Evolutionary conservation across 2,329 filamentous ascomycete species (phyloP).

Genomic region (Clonostachys sp.): DNA sequence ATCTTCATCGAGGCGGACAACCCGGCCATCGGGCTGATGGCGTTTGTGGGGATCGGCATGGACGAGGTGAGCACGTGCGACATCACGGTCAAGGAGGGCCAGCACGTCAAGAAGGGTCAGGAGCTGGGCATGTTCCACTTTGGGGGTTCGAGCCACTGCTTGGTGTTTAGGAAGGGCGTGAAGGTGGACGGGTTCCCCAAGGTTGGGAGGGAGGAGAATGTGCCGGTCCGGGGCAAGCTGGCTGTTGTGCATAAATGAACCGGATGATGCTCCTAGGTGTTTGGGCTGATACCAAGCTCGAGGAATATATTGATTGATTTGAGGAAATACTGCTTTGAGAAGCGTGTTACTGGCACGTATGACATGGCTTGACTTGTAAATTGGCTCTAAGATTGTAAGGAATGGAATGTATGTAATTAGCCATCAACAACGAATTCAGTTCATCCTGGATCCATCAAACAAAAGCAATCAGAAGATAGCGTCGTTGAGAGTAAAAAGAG

Average conservation of each 20-base stretch:
- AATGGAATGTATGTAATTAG: too few relatives aligned
- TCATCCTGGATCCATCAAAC: too few relatives aligned
- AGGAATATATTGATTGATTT: too few relatives aligned
- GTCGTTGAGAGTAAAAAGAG: too few relatives aligned
- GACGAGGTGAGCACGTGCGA: constrained; percentile 72
- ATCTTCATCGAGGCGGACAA: constrained; percentile 70
- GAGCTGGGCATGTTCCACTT: constrained; percentile 78
- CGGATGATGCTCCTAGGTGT: too few relatives aligned
- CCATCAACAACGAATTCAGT: too few relatives aligned
- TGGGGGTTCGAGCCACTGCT: constrained; percentile 66
- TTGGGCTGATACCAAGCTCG: too few relatives aligned
- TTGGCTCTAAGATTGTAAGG: too few relatives aligned
- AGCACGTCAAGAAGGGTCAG: constrained; percentile 65
- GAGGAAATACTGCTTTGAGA: too few relatives aligned
- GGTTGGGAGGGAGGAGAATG: constrained; percentile 26
- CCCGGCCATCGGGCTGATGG: constrained; percentile 61
- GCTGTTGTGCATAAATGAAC: background rate
- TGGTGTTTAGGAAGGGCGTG: constrained; percentile 59
- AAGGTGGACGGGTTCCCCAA: constrained; percentile 33
- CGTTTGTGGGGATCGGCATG: constrained; percentile 70
- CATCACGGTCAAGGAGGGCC: constrained; percentile 61
- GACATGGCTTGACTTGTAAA: too few relatives aligned
- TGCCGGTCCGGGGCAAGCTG: constrained; percentile 29
- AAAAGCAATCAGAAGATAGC: too few relatives aligned
- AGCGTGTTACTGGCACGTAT: too few relatives aligned